Conservation (phyloP, 116 monocot genomes). For the Phalaenopsis hybrid region DNA sequence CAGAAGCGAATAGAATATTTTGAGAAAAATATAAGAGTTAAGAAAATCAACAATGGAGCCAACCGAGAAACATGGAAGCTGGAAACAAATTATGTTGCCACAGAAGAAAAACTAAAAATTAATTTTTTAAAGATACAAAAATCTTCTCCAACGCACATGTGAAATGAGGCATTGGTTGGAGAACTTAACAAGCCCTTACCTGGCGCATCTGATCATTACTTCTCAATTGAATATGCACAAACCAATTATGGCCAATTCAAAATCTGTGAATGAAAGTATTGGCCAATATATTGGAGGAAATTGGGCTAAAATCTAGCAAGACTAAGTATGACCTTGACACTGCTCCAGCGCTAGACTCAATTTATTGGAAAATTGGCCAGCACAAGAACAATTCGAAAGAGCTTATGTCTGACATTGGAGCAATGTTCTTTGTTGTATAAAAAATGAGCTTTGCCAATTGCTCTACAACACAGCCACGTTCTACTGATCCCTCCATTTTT, state of each 20-base stretch:
- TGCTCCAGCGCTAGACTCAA: slow-evolving; percentile 14
- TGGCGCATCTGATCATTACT: slow-evolving; percentile 35
- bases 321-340: slow-evolving; percentile 35
- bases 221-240: slow-evolving; percentile 41
- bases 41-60: slow-evolving; percentile 49
- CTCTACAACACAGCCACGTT: slow-evolving; percentile 14
- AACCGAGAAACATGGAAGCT: slow-evolving; percentile 93
- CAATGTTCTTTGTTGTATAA: not conserved
- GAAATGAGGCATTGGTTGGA: slow-evolving; percentile 27
- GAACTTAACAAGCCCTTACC: slow-evolving; percentile 33
- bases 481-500: too few relatives aligned
- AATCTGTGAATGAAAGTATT: slow-evolving; percentile 57
- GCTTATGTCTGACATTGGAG: not conserved
- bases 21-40: slow-evolving; percentile 67
- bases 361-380: slow-evolving; percentile 58
- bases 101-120: slow-evolving; percentile 45
- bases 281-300: slow-evolving; percentile 55
- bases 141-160: slow-evolving; percentile 35
- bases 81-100: slow-evolving; percentile 51
- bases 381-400: slow-evolving; percentile 19
- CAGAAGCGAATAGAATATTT: slow-evolving; percentile 58
- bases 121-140: slow-evolving; percentile 64
- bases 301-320: slow-evolving; percentile 54
- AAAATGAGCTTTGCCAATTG: slow-evolving; percentile 19
- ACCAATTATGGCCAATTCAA: slow-evolving; percentile 34